phyloP scores from a whole-genome alignment of 2,329 filamentous ascomycete genomes.

The Monosporascus sp. region DNA sequence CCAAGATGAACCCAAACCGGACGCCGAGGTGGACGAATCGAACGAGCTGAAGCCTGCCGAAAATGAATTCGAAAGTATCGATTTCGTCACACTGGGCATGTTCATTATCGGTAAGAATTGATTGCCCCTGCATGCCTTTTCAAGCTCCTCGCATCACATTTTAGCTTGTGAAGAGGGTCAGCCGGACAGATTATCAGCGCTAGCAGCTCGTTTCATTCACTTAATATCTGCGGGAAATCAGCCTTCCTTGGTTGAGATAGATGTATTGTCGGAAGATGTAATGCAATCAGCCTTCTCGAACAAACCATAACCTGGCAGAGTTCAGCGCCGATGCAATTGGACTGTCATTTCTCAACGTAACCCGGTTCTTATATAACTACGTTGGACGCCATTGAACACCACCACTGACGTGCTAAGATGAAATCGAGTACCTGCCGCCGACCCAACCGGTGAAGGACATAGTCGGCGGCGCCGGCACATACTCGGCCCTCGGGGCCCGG shows the following conservation, averaged over 20 bases:
- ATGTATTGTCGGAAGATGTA: too few species aligned
- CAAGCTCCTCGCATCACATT: background rate
- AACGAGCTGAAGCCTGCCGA: slow-evolving; percentile 10
- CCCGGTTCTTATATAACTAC: too few species aligned
- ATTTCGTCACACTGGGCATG: slow-evolving; percentile 68
- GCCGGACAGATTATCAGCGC: background rate
- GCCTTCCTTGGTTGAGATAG: too few species aligned
- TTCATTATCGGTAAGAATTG: slow-evolving; percentile 60
- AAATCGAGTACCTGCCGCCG: slow-evolving; percentile 78
- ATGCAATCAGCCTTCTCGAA: background rate
- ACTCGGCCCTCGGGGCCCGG: slow-evolving; percentile 80
- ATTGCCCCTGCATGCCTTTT: background rate
- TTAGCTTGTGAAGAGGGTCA: background rate
- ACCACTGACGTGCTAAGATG: slow-evolving; percentile 52
- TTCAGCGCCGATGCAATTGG: too few species aligned
- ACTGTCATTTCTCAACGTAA: too few species aligned
- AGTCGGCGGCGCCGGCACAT: slow-evolving; percentile 84
- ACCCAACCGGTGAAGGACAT: slow-evolving; percentile 66
- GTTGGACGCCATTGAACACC: background rate
- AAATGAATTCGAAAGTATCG: slow-evolving; percentile 38
- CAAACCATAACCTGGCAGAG: too few species aligned
- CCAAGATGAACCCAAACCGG: slow-evolving; percentile 12
- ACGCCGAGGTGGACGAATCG: slow-evolving; percentile 1
- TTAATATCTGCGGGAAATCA: background rate
- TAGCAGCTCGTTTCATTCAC: background rate